Evolutionary conservation across 305 asterid species (phyloP), one percentile per base, ranked within the genome.

Genomic region (Fraxinus baroniana): DNA sequence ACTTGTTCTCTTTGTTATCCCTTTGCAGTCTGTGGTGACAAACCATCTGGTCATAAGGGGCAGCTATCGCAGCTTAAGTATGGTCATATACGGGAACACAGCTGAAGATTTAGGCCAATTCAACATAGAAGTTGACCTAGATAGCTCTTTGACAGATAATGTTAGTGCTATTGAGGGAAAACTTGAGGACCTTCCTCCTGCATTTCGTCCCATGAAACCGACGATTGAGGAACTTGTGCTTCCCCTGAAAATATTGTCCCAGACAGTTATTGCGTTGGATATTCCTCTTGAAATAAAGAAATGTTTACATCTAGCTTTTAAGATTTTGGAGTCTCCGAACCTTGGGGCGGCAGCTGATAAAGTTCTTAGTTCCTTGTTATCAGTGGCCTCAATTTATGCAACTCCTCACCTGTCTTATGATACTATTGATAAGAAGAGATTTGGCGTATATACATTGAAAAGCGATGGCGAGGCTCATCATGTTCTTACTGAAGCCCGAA

Each of bases 31-130:
- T 72, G 86, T 91, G 87, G 93, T 94, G 79, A 94, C 98, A 82
- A 94, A 86, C 88, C 99, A 94, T 94, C 87, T 96, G 93, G 98
- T 94, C 78, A 89, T 96, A 39, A 90, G 99, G 86, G 99, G 99
- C 86, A 94, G 97, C 93, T 96, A 93, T 87, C 97, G 97, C 82
- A 92, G 93, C 93, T 94, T 96, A 75, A 96, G 97, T 91, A 89
- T 96, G 97, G 99, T 96, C 81, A 85, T 96, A 84, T 96, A 94
- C 85, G 99, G 99, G 74, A 94, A 94, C 85, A 93, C 97, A 74
- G 93, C 98, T 0, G 98, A 92, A 89, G 99, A 94, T 91, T 87
- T 96, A 74, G 98, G 99, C 84, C 99, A 96, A 85, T 96, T 90
- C 82, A 96, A 91, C 90, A 94, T 94, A 83, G 97, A 92, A 87